Evolutionary conservation across 192 early-diverging fungal species (phyloP), one percentile per base, ranked within the genome.

Genomic region (Backusella tuberculispora): DNA sequence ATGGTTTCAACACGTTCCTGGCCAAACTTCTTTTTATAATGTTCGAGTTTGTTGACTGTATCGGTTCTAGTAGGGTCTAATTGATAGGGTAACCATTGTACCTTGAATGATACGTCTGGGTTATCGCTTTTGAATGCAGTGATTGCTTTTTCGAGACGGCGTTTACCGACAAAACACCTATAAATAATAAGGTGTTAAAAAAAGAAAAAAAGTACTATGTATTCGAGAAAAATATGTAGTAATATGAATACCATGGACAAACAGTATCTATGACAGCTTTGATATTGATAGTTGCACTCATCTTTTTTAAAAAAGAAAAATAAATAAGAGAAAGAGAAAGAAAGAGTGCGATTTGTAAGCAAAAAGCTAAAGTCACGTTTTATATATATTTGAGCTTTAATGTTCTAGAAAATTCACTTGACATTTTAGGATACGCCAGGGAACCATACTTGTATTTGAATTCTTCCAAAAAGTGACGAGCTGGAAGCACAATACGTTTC

Each of bases 81-180:
- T 78, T 92, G 87, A 74, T 84, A 95, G 3, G 94, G 94, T 68
- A 83, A 77, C 83, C 89, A 94, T 42, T 81, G 83, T 41, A 93
- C 76, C 15, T 83, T 76, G 46, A 92, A 90, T 7, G 84, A 73
- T 17, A 92, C 83, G 10, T 86, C 81, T 0, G 88, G 83, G 72
- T 88, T 75, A 26, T 77, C 76, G 21, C 71, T 66, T 67, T 85
- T 87, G 56, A 84, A 85, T 40, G 69, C 29, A 4, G 48, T 74
- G 26, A 90, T 81, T n/a, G 88, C 89, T 71, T 83, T 85, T 72
- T 92, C 90, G 10, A 95, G 78, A 46, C 92, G 90, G 17, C 87
- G 87, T 78, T 93, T 92, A 71, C 94, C 92, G 21, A 95, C 75
- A 74, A 86, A 95, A 77, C 92, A 95, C 80, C 80, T 81, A 45